Conservation (phyloP, 2,329 filamentous ascomycete species). For the Penicillium sp. region DNA sequence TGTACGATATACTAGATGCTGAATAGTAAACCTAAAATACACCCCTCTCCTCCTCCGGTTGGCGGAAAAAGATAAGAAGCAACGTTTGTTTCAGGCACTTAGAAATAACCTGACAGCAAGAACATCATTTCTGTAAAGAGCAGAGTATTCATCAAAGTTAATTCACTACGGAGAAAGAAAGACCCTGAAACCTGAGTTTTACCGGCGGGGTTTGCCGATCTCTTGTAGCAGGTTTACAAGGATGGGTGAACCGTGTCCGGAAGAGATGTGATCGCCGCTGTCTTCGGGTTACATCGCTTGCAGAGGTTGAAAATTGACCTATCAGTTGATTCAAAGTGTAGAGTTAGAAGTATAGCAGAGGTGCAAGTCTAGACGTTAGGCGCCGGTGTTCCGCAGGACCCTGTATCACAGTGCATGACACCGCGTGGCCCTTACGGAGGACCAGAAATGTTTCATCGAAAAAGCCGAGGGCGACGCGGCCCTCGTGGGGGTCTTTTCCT, state of each 20-base stretch:
- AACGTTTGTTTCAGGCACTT: neutral
- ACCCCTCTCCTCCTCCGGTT: neutral
- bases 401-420: neutral
- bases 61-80: neutral
- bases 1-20: neutral
- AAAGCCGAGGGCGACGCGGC: neutral
- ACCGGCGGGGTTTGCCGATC: neutral
- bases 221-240: slow-evolving; percentile 2
- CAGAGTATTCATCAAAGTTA: neutral
- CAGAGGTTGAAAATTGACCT: neutral
- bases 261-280: neutral
- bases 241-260: neutral
- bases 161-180: neutral
- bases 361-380: no score
- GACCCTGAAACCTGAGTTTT: neutral
- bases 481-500: neutral
- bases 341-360: no score
- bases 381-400: neutral
- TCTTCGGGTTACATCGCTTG: neutral
- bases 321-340: neutral
- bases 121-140: neutral
- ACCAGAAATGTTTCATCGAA: neutral
- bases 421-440: neutral
- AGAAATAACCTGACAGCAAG: neutral
- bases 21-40: neutral